Base-by-base conservation (phyloP, 2,329 filamentous ascomycete species). In the Aureobasidium sp. region DNA sequence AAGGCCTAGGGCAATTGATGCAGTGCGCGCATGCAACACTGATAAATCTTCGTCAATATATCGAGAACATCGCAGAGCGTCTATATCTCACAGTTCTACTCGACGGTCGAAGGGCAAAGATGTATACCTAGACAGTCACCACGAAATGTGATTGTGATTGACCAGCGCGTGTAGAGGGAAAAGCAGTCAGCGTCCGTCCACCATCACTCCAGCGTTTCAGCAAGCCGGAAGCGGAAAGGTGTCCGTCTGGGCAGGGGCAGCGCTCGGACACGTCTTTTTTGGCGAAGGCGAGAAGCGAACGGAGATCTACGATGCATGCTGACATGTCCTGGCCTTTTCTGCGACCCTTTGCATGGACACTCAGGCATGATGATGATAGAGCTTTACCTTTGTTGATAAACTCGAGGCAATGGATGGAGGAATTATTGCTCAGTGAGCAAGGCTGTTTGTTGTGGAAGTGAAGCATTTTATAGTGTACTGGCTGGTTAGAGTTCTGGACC, bases 401-500 rank as follows among this genome's bases (percentile, higher is more conserved):
- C 6, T 25, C 9, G 15, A 37, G 34, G 15, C 5, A 14, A n/a
- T 3, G 14, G 3, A 7, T 8, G 37, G 12, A 31, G 25, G 11
- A 9, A n/a, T n/a, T 20, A 25, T 42, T 31, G 51, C 14, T 17
- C 15, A 1, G 36, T 17, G 20, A 27, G 22, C 8, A 55, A 31
- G 14, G 27, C 36, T 29, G 51, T 17, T 51, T 27, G 25, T 41
- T 20, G 51, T 41, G 37, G 37, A 55, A 29, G 53, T 34, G 39
- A 36, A 15, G 39, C n/a, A n/a, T 31, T 15, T 22, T 8, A 5
- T 39, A 48, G 42, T 39, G 29, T 48, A 58, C 55, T 47, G 55
- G 55, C 27, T 57, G 9, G 36, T 58, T 58, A 58, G 42, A 48
- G 37, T 58, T 58, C 42, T 47, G 55, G 55, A 29, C 55, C 55